These are phyloP conservation scores for Chenopodium quinoa DNA, from an alignment of 148 eudicot genomes.

Conservation along the genomic window DNA sequence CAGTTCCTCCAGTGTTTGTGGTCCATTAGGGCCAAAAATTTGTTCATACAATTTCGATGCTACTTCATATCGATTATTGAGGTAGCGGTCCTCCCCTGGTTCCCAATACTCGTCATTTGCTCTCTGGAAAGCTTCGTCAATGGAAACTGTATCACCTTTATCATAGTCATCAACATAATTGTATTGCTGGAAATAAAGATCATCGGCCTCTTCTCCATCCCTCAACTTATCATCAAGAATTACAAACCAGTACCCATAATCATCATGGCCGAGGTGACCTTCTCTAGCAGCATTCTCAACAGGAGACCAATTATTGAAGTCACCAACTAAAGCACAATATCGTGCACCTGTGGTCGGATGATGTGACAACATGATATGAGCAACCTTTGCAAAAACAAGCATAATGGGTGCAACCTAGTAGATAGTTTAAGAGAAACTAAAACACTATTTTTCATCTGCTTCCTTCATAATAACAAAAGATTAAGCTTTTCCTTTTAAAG, in stretches of 20 bases:
- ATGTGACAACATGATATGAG: slow-evolving; percentile 17
- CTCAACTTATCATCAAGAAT: slow-evolving; percentile 83
- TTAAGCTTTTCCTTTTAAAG: background rate
- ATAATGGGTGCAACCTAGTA: background rate
- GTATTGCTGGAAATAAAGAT: slow-evolving; percentile 84
- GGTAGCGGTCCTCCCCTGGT: slow-evolving; percentile 83
- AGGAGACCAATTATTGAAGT: slow-evolving; percentile 94
- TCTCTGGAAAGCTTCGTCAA: slow-evolving; percentile 67
- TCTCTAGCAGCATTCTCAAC: slow-evolving; percentile 87
- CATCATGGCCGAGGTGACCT: slow-evolving; percentile 93
- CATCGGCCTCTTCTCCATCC: slow-evolving; percentile 86
- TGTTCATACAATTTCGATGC: slow-evolving; percentile 83
- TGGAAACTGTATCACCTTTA: slow-evolving; percentile 80
- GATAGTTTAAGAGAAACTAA: too few relatives aligned
- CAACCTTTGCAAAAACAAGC: background rate
- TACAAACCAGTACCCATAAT: slow-evolving; percentile 93
- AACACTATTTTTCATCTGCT: background rate
- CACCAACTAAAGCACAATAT: slow-evolving; percentile 90
- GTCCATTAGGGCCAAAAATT: slow-evolving; percentile 96
- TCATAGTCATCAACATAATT: slow-evolving; percentile 88
- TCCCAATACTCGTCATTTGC: slow-evolving; percentile 98
- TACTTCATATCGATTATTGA: slow-evolving; percentile 66
- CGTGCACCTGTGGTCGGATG: slow-evolving; percentile 70
- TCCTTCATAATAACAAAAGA: background rate
- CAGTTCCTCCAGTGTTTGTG: slow-evolving; percentile 80